Conservation (phyloP, 495 filamentous ascomycete genomes). For the Patellaria atrata region DNA sequence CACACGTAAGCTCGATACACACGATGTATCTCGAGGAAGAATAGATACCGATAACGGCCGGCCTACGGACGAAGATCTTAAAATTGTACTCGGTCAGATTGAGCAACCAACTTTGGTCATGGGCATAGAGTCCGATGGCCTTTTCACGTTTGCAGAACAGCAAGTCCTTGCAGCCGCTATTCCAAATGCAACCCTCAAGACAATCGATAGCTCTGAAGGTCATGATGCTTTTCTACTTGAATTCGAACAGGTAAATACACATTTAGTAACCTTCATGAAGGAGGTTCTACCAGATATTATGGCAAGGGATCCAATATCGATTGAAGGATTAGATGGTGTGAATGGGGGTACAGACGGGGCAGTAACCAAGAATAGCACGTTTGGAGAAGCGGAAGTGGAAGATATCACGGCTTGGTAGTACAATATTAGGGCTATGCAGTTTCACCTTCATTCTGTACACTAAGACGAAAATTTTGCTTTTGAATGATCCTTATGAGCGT, state of each 20-base stretch:
- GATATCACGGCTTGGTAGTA: conserved; percentile 97
- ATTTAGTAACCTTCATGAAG: conserved; percentile 72
- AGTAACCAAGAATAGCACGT: conserved; percentile 71
- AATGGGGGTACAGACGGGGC: conserved; percentile 26
- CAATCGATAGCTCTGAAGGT: conserved; percentile 84
- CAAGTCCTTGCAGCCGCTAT: conserved; percentile 77
- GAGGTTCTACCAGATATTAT: conserved; percentile 80
- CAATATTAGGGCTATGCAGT: too few relatives aligned
- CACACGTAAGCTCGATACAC: conserved; percentile 96
- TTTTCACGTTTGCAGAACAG: conserved; percentile 95
- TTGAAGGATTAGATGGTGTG: conserved; percentile 29
- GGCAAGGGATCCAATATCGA: conserved; percentile 36
- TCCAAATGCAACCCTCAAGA: conserved; percentile 58
- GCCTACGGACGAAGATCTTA: conserved; percentile 28
- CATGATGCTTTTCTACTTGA: conserved; percentile 94
- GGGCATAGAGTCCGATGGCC: conserved; percentile 85
- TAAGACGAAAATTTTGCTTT: too few relatives aligned
- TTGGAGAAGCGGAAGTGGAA: conserved; percentile 90
- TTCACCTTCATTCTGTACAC: too few relatives aligned
- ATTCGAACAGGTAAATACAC: conserved; percentile 88
- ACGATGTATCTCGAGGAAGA: conserved; percentile 74
- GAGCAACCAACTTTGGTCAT: conserved; percentile 78
- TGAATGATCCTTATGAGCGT: too few relatives aligned
- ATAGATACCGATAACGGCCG: conserved; percentile 19
- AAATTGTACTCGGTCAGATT: conserved; percentile 62